Conservation (phyloP, 768 basidiomycete species). For the Termitomyces titanicus region DNA sequence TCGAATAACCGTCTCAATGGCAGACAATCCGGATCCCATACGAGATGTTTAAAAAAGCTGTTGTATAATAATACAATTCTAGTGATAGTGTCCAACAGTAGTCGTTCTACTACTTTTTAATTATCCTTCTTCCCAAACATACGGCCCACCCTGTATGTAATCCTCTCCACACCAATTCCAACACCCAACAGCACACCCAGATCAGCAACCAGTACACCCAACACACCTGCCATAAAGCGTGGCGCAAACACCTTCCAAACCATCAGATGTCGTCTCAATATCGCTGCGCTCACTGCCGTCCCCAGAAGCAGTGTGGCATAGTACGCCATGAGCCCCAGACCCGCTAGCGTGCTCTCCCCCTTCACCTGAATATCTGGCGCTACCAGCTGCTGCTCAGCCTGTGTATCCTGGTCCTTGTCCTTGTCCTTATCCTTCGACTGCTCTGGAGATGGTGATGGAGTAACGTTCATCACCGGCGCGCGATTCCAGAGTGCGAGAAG, state of each 20-base stretch:
- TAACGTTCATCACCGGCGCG: conserved; percentile 44
- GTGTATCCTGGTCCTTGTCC: not conserved
- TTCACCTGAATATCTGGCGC: conserved; percentile 30
- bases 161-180: conserved; percentile 49
- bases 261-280: conserved; percentile 85
- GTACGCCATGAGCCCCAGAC: conserved; percentile 67
- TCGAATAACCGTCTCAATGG: no score
- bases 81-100: not conserved
- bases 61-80: not conserved
- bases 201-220: conserved; percentile 69
- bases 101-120: not conserved
- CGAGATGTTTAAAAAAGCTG: no score
- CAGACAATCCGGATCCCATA: no score
- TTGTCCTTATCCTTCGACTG: not conserved
- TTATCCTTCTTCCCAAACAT: conserved; percentile 18
- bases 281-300: conserved; percentile 68
- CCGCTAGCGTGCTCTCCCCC: conserved; percentile 45
- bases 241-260: conserved; percentile 99
- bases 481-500: conserved; percentile 84
- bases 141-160: conserved; percentile 24
- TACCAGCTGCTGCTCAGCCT: conserved; percentile 1
- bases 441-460: not conserved
- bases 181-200: conserved; percentile 61
- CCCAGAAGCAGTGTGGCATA: conserved; percentile 63
- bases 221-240: conserved; percentile 78